Conservation (phyloP, 1,139 yeast genomes). For the Torulaspora globosa region DNA sequence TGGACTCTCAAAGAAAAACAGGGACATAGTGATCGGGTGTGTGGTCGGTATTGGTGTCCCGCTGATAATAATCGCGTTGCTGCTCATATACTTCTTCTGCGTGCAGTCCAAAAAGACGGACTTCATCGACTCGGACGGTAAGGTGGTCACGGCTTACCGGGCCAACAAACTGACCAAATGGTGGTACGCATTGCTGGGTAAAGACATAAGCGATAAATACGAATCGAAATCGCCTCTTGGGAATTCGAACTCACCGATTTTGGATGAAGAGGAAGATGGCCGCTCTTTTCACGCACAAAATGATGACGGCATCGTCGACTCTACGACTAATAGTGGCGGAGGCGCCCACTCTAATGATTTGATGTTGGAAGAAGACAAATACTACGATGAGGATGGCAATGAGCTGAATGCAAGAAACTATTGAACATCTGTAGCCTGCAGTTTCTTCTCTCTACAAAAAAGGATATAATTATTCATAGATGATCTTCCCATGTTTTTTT, state of each 20-base stretch:
- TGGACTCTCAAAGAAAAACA: slow-evolving; percentile 43
- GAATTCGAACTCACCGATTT: slow-evolving; percentile 22
- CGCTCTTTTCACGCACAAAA: slow-evolving; percentile 10
- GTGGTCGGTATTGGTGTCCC: slow-evolving; percentile 44
- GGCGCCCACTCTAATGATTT: slow-evolving; percentile 20
- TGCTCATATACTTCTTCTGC: slow-evolving; percentile 32
- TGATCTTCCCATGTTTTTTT: not conserved
- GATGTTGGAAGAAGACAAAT: slow-evolving; percentile 29
- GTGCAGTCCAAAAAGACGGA: slow-evolving; percentile 34
- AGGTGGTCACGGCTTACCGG: slow-evolving; percentile 37
- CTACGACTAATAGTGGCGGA: slow-evolving; percentile 13
- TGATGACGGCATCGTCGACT: slow-evolving; percentile 13
- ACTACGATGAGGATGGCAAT: slow-evolving; percentile 28
- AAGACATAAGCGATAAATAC: slow-evolving; percentile 28
- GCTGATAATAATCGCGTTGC: slow-evolving; percentile 23
- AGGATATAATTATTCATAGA: slow-evolving; percentile 6
- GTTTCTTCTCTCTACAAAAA: not conserved
- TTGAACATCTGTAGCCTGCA: slow-evolving; percentile 3
- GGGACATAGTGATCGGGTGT: slow-evolving; percentile 48
- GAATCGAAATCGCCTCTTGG: slow-evolving; percentile 33
- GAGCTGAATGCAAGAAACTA: slow-evolving; percentile 30
- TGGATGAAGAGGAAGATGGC: slow-evolving; percentile 16
- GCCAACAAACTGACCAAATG: slow-evolving; percentile 31
- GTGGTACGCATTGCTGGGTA: slow-evolving; percentile 33
- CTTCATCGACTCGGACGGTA: slow-evolving; percentile 42